phyloP scores from a whole-genome alignment of 805 yeast genomes.

The Monosporozyma solicola region DNA sequence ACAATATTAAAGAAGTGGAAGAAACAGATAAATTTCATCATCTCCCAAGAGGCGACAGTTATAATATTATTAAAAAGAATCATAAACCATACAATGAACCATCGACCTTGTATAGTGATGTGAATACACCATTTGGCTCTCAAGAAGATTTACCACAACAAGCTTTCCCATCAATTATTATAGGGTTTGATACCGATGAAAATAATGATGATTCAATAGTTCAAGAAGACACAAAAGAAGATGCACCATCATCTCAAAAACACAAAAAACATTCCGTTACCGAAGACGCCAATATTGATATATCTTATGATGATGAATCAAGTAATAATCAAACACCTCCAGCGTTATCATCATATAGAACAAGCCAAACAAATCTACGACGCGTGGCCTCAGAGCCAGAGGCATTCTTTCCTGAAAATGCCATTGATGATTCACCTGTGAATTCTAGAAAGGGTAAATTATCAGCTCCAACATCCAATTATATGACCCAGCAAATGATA shows the following conservation, averaged over 20 bases:
- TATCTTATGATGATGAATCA: neutral
- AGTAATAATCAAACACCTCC: neutral
- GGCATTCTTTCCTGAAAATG: neutral
- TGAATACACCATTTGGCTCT: neutral
- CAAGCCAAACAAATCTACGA: neutral
- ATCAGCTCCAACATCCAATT: neutral
- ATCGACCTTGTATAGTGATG: neutral
- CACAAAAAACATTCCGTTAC: neutral
- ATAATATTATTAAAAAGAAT: neutral
- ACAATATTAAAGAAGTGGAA: conserved; percentile 30
- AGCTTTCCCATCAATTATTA: conserved; percentile 19
- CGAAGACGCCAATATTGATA: neutral
- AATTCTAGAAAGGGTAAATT: neutral
- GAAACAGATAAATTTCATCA: conserved; percentile 8
- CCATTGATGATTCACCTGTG: neutral
- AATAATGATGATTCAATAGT: neutral
- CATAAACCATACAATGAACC: neutral
- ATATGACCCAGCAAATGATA: neutral
- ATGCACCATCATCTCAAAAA: neutral
- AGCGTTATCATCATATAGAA: neutral
- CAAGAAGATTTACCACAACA: conserved; percentile 8
- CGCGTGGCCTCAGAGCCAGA: conserved; percentile 2
- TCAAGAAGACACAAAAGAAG: neutral
- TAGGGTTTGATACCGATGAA: conserved; percentile 14
- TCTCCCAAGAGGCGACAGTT: neutral